A percentile compares a stretch with the other conserved stretches of the same genome.
Conservation (phyloP, 805 yeast species). For the Pichia manshurica region DNA sequence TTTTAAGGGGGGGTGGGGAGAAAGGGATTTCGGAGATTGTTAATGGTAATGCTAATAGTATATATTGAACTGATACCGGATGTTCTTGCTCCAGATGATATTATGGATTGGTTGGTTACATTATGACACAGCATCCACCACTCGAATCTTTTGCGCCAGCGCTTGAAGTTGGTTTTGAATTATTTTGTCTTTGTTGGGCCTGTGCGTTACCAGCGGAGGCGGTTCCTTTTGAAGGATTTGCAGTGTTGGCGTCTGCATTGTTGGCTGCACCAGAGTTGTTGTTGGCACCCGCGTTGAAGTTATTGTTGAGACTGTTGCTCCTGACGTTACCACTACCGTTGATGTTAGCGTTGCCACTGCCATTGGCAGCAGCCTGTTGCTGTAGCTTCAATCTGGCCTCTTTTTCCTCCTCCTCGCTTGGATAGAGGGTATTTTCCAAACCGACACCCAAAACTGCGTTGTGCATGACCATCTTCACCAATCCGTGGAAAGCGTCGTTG, state of each 20-base stretch:
- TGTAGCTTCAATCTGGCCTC: slow-evolving; percentile 16
- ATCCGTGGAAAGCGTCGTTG: slow-evolving; percentile 31
- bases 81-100: too few species aligned
- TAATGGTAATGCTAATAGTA: too few species aligned
- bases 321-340: background rate
- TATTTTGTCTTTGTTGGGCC: background rate
- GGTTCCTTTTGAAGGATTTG: background rate
- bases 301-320: background rate
- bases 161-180: slow-evolving; percentile 6
- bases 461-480: slow-evolving; percentile 31
- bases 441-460: slow-evolving; percentile 23
- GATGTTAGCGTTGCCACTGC: background rate
- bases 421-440: slow-evolving; percentile 25
- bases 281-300: background rate
- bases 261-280: too few species aligned
- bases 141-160: slow-evolving; percentile 17
- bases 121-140: slow-evolving; percentile 33
- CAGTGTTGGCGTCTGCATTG: background rate
- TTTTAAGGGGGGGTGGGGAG: too few species aligned
- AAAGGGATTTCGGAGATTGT: too few species aligned
- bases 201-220: background rate
- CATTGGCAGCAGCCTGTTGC: background rate
- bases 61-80: too few species aligned
- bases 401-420: slow-evolving; percentile 21
- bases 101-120: slow-evolving; percentile 16